phyloP scores from a whole-genome alignment of 2,329 filamentous ascomycete species.

The Emmonsia crescens region DNA sequence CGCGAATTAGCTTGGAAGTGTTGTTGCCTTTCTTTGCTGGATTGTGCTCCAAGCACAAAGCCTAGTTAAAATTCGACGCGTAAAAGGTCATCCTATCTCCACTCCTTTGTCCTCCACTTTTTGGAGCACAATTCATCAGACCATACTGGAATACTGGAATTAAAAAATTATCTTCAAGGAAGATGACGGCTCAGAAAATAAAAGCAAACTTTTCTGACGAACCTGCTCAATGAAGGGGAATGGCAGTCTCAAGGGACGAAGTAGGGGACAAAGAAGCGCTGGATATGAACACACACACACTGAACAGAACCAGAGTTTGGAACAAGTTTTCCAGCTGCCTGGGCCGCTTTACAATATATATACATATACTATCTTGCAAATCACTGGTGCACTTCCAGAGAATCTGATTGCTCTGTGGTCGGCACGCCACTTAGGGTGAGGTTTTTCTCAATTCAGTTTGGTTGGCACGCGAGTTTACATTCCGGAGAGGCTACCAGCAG shows the following conservation, averaged over 20 bases:
- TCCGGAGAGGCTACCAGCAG: not conserved
- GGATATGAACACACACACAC: not conserved
- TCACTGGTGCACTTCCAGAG: not conserved
- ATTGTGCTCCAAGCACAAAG: not conserved
- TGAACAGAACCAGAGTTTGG: not conserved
- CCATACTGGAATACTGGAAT: not conserved
- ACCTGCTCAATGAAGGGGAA: not conserved
- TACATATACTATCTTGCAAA: not conserved
- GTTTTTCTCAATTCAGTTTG: not conserved
- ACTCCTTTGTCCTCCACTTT: constrained; percentile 1
- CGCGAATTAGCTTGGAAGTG: not conserved
- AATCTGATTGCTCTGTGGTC: not conserved
- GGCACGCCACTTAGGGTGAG: not conserved
- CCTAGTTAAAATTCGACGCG: constrained; percentile 1
- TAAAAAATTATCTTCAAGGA: not conserved
- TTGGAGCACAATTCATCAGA: not conserved
- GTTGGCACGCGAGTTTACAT: not conserved
- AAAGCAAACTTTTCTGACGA: not conserved
- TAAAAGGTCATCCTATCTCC: not conserved
- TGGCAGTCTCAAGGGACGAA: not conserved
- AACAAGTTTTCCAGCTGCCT: not conserved
- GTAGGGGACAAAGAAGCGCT: not conserved
- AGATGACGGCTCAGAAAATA: not conserved
- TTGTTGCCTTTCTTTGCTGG: not conserved
- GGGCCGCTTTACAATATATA: not conserved